Evolutionary conservation across 2,329 filamentous ascomycete genomes (phyloP).

Genomic region (Neofusicoccum sp.): DNA sequence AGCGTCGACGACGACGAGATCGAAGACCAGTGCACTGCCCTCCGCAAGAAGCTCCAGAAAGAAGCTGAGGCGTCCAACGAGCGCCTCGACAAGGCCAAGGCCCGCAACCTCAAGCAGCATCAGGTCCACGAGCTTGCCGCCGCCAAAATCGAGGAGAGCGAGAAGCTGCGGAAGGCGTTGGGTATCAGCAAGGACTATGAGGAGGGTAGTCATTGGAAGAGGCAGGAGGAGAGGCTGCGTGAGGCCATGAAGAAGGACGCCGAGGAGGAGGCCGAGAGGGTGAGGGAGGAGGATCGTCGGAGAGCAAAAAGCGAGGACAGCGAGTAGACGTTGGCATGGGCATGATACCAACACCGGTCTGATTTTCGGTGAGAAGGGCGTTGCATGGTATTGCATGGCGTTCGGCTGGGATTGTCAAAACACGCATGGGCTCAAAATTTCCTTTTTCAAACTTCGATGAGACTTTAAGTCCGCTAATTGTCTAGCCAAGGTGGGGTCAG

Average conservation of each 20-base stretch:
- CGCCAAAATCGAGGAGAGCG: constrained; percentile 94
- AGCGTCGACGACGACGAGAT: constrained; percentile 88
- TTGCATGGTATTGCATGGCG: not conserved
- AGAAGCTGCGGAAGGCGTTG: constrained; percentile 79
- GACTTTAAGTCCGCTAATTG: no score
- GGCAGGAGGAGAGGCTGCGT: constrained; percentile 69
- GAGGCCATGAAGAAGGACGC: constrained; percentile 43
- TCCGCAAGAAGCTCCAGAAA: constrained; percentile 64
- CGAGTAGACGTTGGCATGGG: not conserved
- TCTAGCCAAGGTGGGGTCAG: no score
- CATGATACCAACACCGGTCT: not conserved
- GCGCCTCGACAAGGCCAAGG: constrained; percentile 37
- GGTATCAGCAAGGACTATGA: constrained; percentile 84
- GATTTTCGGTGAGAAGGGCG: not conserved
- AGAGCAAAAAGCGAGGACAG: not conserved
- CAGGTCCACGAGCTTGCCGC: constrained; percentile 95
- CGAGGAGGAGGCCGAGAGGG: constrained; percentile 30
- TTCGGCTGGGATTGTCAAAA: not conserved
- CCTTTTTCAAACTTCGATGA: not conserved
- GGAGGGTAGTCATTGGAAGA: constrained; percentile 82
- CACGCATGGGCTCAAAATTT: not conserved
- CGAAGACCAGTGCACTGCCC: constrained; percentile 67
- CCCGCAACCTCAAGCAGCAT: constrained; percentile 74
- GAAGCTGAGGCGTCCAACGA: constrained; percentile 34
- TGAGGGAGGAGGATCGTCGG: constrained; percentile 1